Base-by-base conservation (phyloP, 352 stramenopile genomes). In the Pythium guiyangense region DNA sequence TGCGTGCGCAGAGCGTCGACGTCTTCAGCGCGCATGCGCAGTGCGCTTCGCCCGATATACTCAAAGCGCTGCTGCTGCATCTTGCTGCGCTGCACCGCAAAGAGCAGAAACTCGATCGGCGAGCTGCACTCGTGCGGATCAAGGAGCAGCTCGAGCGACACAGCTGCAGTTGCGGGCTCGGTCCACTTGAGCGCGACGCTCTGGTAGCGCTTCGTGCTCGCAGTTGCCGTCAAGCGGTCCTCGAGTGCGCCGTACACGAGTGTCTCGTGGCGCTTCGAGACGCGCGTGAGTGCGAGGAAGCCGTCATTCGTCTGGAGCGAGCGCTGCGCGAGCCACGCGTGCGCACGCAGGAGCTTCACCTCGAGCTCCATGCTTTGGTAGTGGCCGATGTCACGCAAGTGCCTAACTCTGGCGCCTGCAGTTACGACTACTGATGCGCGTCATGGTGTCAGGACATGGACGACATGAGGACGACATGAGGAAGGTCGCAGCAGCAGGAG, bases 261-360 rank as follows among this genome's bases (percentile, higher is more conserved):
- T 3, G 56, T 26, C 40, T 77, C 69, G 1, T 27, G 58, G 20
- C 17, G 45, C n/a, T 35, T 43, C 15, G 51, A 53, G 14, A 69
- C 59, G 22, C 60, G 59, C 35, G 56, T 59, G 46, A 80, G 61
- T 10, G 64, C 71, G 20, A 86, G 51, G 54, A 82, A 68, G 18
- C 69, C 69, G 49, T 82, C 71, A 44, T 74, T 60, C 27, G 31
- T 42, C 17, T 47, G 59, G 11, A 74, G 42, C 18, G 52, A 52
- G 6, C 51, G 64, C 27, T 43, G 60, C 43, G 69, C 68, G 45
- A 83, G 47, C 76, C 76, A 86, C 57, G 80, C 59, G 10, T 50
- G 60, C 6, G 71, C 67, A 15, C 65, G 63, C 44, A 74, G 54
- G 8, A 84, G 60, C 48, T 59, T 70, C 18, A 76, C 53, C 39